phyloP scores from a whole-genome alignment of 2,329 filamentous ascomycete species.

The Macrophomina phaseolina region DNA sequence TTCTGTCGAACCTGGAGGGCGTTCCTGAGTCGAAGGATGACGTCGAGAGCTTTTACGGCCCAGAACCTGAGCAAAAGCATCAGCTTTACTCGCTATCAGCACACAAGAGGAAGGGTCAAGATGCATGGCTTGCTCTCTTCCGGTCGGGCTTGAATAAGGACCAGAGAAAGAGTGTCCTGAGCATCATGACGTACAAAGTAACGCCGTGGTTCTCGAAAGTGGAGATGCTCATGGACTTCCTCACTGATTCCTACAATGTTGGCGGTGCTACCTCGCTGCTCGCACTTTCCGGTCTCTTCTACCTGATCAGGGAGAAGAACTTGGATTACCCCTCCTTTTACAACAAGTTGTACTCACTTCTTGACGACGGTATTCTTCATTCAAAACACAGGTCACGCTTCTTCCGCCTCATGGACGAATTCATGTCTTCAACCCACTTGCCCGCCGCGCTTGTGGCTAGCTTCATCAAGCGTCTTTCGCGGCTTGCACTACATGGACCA shows the following conservation, averaged over 20 bases:
- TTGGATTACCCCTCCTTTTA: conserved; percentile 97
- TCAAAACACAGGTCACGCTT: conserved; percentile 94
- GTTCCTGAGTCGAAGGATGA: conserved; percentile 71
- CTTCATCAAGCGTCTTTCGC: conserved; percentile 91
- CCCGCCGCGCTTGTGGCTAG: conserved; percentile 89
- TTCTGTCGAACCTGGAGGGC: conserved; percentile 71
- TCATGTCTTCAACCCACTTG: conserved; percentile 88
- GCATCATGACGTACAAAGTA: conserved; percentile 76
- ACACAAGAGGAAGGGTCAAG: conserved; percentile 81
- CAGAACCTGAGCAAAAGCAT: conserved; percentile 69
- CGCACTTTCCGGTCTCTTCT: conserved; percentile 90
- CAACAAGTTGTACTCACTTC: conserved; percentile 87
- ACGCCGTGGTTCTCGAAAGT: conserved; percentile 89
- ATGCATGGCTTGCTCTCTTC: conserved; percentile 84
- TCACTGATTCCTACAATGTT: conserved; percentile 90
- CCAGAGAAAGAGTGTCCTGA: conserved; percentile 79
- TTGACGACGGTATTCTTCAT: conserved; percentile 85
- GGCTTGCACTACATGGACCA: conserved; percentile 84
- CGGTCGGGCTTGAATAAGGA: conserved; percentile 69
- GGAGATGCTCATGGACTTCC: conserved; percentile 91
- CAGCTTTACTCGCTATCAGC: conserved; percentile 63
- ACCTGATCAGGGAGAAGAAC: conserved; percentile 91
- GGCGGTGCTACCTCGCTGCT: conserved; percentile 87
- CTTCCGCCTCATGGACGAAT: conserved; percentile 89
- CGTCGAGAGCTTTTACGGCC: conserved; percentile 71